Base-by-base conservation (phyloP, 495 filamentous ascomycete species). In the Neurospora intermedia region DNA sequence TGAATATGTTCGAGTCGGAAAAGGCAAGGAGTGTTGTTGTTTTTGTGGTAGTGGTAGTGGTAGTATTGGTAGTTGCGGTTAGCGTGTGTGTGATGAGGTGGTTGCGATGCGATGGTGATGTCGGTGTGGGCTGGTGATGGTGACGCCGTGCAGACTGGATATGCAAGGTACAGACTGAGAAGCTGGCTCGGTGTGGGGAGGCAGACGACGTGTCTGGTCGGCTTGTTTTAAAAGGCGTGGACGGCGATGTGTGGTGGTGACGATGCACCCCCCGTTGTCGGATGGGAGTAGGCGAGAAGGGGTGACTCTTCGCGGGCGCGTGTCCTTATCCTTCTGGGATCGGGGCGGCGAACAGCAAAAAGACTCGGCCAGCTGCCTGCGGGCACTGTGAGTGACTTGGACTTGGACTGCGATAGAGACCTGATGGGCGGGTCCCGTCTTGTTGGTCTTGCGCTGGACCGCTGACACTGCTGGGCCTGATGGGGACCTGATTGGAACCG, bases 291-390 rank as follows among this genome's bases (percentile, higher is more conserved):
- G 73, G 71, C 69, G 73, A 74, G 75, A 72, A 74, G 75, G 76
- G 76, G 80, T 81, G 81, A 82, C 82, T 81, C 81, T 75, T 80
- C 45, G 69, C 70, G 77, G 74, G 80, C 80, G 76, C 76, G 76
- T 83, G 80, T 78, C 79, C 73, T 74, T 72, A 78, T 76, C 73
- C 74, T 66, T 66, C 54, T 66, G 54, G 54, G 54, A 66, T 66
- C 54, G 54, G 27, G 54, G 54, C 27, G 54, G 54, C 54, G 54
- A 66, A 66, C 54, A 35, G 54, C 54, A 35, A 66, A 35, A 66
- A 35, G 27, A 66, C 54, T 66, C 54, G 54, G 4, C 54, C 27
- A 66, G 54, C 54, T 66, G 54, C 54, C 54, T 66, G 27, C 54
- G 27, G 54, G 54, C 54, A 66, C 54, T 66, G 74, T 69, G 75